Base-by-base conservation (phyloP, 306 rosid genomes). In the Quercus glauca region DNA sequence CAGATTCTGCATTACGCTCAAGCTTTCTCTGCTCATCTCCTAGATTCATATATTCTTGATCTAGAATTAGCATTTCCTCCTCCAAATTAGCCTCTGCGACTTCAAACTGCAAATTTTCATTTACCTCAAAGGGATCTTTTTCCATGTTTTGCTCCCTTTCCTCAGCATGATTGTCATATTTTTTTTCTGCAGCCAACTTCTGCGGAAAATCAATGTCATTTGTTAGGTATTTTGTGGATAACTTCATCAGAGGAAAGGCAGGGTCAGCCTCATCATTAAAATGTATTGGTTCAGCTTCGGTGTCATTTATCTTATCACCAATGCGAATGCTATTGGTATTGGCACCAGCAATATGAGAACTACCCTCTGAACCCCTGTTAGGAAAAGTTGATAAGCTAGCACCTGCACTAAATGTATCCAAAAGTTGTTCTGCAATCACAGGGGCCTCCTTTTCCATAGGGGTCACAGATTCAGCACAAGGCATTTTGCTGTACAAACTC, bases 1-100 rank as follows among this genome's bases (percentile, higher is more conserved):
- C 97, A 73, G 95, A 87, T 71, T 94, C 98, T 61, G 96, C 97
- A 87, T 94, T 87, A 72, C 97, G 97, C 83, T 92, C 98, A 74
- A 91, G 88, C 89, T 83, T 88, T 83, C 88, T 90, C 87, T 84
- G 98, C 84, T 94, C 95, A 78, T 81, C 84, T 75, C 89, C 95
- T 37, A 94, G 83, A 81, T 76, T 85, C 82, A 74, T 25, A 81
- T 85, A 85, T 79, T 92, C 98, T 84, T 90, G 86, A 80, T 76
- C 91, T 59, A 94, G 91, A 79, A 85, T 70, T 63, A 72, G 80
- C 76, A 94, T 86, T 89, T 93, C 97, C 79, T 93, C 92, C 81
- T 88, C 91, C 87, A 93, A 78, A 79, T 69, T 73, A 81, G 73
- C 85, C 83, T 85, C 87, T 8, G 74, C 61, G 31, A 71, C 76